Conservation (phyloP, 805 yeast species). For the Candida railenensis region DNA sequence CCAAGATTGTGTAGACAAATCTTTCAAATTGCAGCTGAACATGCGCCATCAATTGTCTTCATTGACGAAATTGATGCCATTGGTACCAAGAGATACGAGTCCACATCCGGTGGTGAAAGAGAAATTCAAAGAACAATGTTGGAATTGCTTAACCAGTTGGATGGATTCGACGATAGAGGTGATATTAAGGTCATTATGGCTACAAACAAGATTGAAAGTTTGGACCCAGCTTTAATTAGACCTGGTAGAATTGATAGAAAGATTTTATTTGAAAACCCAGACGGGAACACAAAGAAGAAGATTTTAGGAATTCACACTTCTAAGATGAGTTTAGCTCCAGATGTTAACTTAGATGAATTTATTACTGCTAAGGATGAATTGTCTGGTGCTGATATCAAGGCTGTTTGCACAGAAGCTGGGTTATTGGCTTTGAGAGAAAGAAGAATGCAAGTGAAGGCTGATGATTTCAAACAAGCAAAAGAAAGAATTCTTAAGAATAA, state of each 20-base stretch:
- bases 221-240: slow-evolving; percentile 94
- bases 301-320: slow-evolving; percentile 89
- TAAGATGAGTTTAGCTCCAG: slow-evolving; percentile 86
- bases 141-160: slow-evolving; percentile 91
- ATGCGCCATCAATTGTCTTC: slow-evolving; percentile 97
- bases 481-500: slow-evolving; percentile 95
- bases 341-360: slow-evolving; percentile 84
- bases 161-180: slow-evolving; percentile 96
- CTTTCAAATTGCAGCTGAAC: slow-evolving; percentile 94
- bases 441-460: slow-evolving; percentile 95
- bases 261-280: slow-evolving; percentile 94
- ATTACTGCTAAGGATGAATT: slow-evolving; percentile 90
- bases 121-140: slow-evolving; percentile 98
- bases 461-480: slow-evolving; percentile 89
- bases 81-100: slow-evolving; percentile 97
- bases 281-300: slow-evolving; percentile 87
- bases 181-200: slow-evolving; percentile 99
- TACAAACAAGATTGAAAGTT: slow-evolving; percentile 87
- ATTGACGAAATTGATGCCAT: slow-evolving; percentile 99
- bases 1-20: slow-evolving; percentile 92
- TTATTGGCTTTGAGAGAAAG: slow-evolving; percentile 92
- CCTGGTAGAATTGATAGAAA: slow-evolving; percentile 98
- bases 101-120: slow-evolving; percentile 96
- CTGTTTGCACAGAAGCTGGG: slow-evolving; percentile 97
- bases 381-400: slow-evolving; percentile 97